Evolutionary conservation across 257 asterid genomes (phyloP).

Genomic region (Solanum pennellii): DNA sequence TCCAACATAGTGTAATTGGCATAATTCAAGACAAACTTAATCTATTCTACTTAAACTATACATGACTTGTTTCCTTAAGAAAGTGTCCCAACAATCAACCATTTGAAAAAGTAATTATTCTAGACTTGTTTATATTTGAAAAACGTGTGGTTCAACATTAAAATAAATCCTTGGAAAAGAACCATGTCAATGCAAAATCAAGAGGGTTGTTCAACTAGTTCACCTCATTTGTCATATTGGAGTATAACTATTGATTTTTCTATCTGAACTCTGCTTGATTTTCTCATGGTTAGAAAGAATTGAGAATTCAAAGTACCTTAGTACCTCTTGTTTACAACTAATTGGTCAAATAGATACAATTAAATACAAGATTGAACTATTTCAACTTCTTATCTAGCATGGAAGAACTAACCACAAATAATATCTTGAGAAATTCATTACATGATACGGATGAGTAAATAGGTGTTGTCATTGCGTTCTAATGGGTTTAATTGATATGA

Average conservation of each 20-base stretch:
- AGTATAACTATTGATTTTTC: not conserved
- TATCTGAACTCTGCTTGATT: not conserved
- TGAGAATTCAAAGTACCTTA: not conserved
- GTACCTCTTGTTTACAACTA: slow-evolving; percentile 6
- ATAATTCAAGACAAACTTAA: not conserved
- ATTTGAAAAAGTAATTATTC: too few species aligned
- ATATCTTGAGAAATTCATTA: not conserved
- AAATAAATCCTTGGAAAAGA: not conserved
- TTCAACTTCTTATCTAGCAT: not conserved
- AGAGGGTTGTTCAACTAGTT: too few species aligned
- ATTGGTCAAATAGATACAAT: not conserved
- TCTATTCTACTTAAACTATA: too few species aligned
- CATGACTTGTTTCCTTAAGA: not conserved
- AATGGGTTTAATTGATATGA: slow-evolving; percentile 18
- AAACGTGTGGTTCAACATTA: too few species aligned
- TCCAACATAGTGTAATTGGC: not conserved
- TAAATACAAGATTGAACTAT: not conserved
- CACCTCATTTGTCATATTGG: too few species aligned
- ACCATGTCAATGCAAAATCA: not conserved
- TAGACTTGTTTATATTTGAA: too few species aligned
- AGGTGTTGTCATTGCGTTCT: slow-evolving; percentile 16
- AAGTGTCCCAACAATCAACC: not conserved
- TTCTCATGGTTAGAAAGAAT: slow-evolving; percentile 19
- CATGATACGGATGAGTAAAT: slow-evolving; percentile 22
- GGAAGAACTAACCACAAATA: too few species aligned